Conservation (phyloP, 768 basidiomycete species). For the Trichaptum fuscoviolaceum region DNA sequence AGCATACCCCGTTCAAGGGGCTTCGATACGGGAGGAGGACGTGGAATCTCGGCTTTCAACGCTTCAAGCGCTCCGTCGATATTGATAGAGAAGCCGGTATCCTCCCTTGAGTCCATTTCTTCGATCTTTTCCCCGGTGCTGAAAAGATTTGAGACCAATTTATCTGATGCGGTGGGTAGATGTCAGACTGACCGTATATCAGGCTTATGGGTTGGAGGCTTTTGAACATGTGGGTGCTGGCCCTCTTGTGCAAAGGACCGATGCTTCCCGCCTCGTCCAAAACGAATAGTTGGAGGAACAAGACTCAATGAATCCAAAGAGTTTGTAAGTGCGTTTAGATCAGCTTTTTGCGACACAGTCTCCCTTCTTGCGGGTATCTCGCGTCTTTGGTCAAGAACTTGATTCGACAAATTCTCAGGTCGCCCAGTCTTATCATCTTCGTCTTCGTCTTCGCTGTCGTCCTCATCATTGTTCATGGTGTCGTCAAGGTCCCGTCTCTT, state of each 20-base stretch:
- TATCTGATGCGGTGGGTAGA: not conserved
- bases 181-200: not conserved
- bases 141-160: not conserved
- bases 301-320: constrained; percentile 47
- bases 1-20: not conserved
- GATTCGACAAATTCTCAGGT: constrained; percentile 12
- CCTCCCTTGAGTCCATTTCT: not conserved
- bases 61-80: constrained; percentile 3
- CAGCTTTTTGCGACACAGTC: constrained; percentile 11
- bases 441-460: constrained; percentile 17
- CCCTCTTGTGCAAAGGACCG: constrained; percentile 38
- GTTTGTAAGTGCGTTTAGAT: constrained; percentile 45
- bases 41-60: not conserved
- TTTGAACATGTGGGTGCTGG: not conserved
- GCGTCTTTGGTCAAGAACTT: constrained; percentile 16
- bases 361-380: constrained; percentile 17
- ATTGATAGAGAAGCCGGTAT: not conserved
- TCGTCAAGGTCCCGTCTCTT: constrained; percentile 36
- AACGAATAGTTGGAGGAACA: constrained; percentile 64
- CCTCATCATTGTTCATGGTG: constrained; percentile 17
- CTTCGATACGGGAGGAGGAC: not conserved
- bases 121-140: not conserved
- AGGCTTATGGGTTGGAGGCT: not conserved
- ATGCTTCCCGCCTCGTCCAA: constrained; percentile 63
- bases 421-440: constrained; percentile 12